These are phyloP conservation scores for Xylaria digitata DNA, from an alignment of 2,329 filamentous ascomycete species.

Conservation along the genomic window DNA sequence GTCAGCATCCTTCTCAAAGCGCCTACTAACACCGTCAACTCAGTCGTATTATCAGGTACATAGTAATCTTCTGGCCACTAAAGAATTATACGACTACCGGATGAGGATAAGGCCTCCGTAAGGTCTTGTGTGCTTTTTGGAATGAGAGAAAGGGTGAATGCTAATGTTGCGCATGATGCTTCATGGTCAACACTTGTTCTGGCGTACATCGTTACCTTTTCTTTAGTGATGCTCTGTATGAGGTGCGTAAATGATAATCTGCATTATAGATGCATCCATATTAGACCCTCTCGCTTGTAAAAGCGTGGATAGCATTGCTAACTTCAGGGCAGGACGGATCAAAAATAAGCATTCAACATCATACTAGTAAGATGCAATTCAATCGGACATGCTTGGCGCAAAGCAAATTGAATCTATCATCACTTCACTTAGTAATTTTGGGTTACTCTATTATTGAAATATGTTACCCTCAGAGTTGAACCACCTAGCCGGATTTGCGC, in stretches of 20 bases:
- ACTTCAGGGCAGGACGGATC: background rate
- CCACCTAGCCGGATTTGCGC: too few relatives aligned
- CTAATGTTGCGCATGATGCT: background rate
- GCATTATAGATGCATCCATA: background rate
- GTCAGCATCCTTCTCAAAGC: conserved; percentile 40
- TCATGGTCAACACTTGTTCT: background rate
- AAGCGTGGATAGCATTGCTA: background rate
- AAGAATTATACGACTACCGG: background rate
- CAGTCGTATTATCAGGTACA: background rate
- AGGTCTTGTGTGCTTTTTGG: background rate
- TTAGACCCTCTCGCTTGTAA: background rate
- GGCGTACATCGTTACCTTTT: background rate
- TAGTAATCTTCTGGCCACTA: too few relatives aligned
- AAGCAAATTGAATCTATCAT: background rate
- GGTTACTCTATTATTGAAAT: background rate
- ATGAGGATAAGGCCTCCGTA: background rate
- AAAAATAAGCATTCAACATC: background rate
- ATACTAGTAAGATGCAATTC: background rate
- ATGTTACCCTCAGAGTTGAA: background rate
- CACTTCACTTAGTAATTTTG: background rate
- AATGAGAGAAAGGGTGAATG: background rate
- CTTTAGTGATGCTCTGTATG: background rate
- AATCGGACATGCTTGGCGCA: background rate
- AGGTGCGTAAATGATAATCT: background rate
- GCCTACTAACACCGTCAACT: conserved; percentile 5